phyloP scores from a whole-genome alignment of 164 flowering plant genomes.

The Aristolochia californica region DNA sequence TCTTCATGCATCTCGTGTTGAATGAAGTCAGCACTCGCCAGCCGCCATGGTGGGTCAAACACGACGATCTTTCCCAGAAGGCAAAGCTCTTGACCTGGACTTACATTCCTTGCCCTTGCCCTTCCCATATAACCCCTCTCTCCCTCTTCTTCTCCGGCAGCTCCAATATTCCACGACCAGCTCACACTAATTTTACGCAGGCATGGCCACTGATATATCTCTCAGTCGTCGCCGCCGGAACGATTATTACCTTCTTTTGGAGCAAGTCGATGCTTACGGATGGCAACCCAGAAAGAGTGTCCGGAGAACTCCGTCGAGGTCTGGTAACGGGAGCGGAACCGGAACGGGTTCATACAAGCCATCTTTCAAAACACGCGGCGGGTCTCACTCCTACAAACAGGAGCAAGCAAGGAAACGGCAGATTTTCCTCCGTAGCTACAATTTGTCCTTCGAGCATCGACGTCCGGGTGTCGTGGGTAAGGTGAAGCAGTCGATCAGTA shows the following conservation, averaged over 20 bases:
- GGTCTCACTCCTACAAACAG: background rate
- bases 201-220: background rate
- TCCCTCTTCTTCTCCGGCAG: too few species aligned
- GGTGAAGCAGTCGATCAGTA: background rate
- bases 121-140: too few species aligned
- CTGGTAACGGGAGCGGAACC: background rate
- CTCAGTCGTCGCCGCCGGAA: background rate
- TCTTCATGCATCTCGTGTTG: too few species aligned
- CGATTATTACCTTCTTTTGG: background rate
- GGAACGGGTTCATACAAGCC: background rate
- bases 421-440: constrained; percentile 1
- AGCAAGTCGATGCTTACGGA: background rate
- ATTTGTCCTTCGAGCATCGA: background rate
- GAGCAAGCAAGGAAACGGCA: background rate
- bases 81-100: too few species aligned
- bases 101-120: too few species aligned
- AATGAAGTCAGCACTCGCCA: too few species aligned
- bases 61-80: too few species aligned
- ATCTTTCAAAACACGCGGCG: background rate
- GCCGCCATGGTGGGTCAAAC: too few species aligned
- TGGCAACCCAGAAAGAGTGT: background rate
- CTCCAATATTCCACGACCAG: too few species aligned
- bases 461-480: background rate
- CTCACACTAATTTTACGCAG: too few species aligned
- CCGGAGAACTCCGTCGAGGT: background rate